Conservation (phyloP, 169 alveolate genomes). For the Plasmodium relictum region DNA sequence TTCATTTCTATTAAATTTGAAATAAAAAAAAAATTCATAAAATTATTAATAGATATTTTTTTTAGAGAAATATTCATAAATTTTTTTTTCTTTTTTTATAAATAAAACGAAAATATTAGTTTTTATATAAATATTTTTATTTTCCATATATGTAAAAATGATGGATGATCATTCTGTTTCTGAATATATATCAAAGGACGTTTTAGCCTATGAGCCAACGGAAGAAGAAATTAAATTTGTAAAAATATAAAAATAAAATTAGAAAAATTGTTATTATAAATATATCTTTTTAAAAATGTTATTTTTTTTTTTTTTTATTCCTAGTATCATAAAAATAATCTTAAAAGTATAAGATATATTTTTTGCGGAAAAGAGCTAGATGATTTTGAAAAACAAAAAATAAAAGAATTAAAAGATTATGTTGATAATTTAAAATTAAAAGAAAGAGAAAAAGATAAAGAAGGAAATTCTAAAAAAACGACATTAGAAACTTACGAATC, state of each 20-base stretch:
- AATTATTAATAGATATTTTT: neutral
- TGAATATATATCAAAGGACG: slow-evolving; percentile 2
- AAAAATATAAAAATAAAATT: slow-evolving; percentile 9
- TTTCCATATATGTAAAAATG: neutral
- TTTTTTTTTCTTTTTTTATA: neutral
- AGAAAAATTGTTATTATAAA: neutral
- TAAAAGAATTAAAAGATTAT: slow-evolving; percentile 79
- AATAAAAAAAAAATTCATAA: neutral
- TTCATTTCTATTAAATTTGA: neutral
- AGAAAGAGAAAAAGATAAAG: slow-evolving; percentile 16
- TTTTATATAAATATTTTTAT: neutral
- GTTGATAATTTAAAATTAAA: slow-evolving; percentile 80
- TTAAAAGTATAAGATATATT: slow-evolving; percentile 81
- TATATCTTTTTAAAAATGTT: neutral
- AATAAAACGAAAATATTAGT: too few relatives aligned
- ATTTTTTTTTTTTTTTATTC: too few relatives aligned
- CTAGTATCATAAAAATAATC: slow-evolving; percentile 78
- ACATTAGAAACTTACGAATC: slow-evolving; percentile 55
- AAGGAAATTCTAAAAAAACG: slow-evolving; percentile 27
- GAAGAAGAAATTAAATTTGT: slow-evolving; percentile 66
- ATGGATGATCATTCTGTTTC: slow-evolving; percentile 8
- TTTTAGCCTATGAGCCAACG: slow-evolving; percentile 37
- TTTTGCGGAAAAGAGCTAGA: slow-evolving; percentile 80
- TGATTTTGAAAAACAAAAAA: slow-evolving; percentile 80
- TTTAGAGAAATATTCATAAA: neutral